phyloP scores from a whole-genome alignment of 108 stramenopile species.

The Stephanodiscus triporus region DNA sequence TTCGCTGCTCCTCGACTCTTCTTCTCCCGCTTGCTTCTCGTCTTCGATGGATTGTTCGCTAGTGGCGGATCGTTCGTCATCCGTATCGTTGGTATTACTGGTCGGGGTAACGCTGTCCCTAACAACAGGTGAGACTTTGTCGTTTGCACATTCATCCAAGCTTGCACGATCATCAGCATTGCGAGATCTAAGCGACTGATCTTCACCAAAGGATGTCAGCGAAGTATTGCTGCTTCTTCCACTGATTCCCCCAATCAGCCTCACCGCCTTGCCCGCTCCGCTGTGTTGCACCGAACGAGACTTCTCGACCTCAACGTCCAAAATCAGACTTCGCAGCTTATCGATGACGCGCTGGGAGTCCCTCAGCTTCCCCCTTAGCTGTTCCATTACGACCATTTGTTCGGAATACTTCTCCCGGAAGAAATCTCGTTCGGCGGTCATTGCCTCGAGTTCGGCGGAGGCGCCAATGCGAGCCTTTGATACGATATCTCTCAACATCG shows the following conservation, averaged over 20 bases:
- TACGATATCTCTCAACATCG: constrained; percentile 30
- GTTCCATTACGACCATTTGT: constrained; percentile 45
- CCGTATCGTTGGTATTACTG: background rate
- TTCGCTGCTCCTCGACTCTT: constrained; percentile 10
- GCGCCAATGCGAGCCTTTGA: constrained; percentile 10
- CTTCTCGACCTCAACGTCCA: constrained; percentile 37
- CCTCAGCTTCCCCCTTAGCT: constrained; percentile 29
- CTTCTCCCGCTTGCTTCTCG: constrained; percentile 14
- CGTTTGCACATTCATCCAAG: background rate
- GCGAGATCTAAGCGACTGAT: background rate
- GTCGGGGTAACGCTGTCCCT: background rate
- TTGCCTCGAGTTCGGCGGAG: constrained; percentile 43
- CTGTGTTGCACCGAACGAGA: background rate
- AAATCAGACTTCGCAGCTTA: constrained; percentile 35
- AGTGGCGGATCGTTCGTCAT: constrained; percentile 8
- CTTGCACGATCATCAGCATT: background rate
- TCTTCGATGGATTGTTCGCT: constrained; percentile 2
- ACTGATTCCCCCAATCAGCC: background rate
- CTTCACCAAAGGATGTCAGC: background rate
- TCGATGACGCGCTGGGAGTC: constrained; percentile 48
- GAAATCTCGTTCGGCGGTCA: constrained; percentile 49
- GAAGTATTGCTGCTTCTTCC: constrained; percentile 4
- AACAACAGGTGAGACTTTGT: no score
- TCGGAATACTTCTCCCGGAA: constrained; percentile 46
- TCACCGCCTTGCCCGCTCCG: background rate